Base-by-base conservation (phyloP, 2,329 filamentous ascomycete genomes). In the Cladosporium sp. region DNA sequence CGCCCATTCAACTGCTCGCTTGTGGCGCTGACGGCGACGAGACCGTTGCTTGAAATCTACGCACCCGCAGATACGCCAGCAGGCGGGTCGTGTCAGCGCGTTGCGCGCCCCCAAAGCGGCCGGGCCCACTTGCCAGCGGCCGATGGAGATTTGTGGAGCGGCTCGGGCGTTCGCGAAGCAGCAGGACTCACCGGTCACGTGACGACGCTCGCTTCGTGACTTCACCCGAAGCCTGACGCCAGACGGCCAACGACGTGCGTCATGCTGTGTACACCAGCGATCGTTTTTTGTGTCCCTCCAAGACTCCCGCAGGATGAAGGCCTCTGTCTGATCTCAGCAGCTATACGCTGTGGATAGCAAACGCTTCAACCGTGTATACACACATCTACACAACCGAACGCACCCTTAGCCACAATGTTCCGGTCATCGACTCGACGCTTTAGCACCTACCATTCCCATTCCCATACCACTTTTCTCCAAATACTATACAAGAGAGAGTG, bases 391-490 rank as follows among this genome's bases (percentile, higher is more conserved):
- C 16, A 11, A 34, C 35, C 16, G 19, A 37, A 13, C 35, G n/a
- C 11, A 38, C 10, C 10, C 35, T 19, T 42, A 50, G 67, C 64
- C 74, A 78, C 74, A 57, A 81, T 81, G 78, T 67, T 72, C 70
- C 72, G 68, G 63, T 66, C 70, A 71, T 66, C 75, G 62, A 71
- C 72, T 55, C 65, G 68, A 61, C 66, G 74, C 56, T 77, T 74
- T 64, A 72, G 71, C 61, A 71, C 75, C 60, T 74, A 77, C 61
- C 69, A 73, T 59, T 74, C 70, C 48, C 75, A 79, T 63, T 74
- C 70, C 48, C 75, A 79, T 63, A 77, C 75, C 42, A 76, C 77
- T 56, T 74, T 54, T 72, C 72, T 60, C 72, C 78, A 77, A 61
- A 46, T 53, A 52, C 13, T 49, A 16, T 38, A 50, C 5, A 13